phyloP scores from a whole-genome alignment of 2,329 filamentous ascomycete species.

The Fusarium lyarnte region DNA sequence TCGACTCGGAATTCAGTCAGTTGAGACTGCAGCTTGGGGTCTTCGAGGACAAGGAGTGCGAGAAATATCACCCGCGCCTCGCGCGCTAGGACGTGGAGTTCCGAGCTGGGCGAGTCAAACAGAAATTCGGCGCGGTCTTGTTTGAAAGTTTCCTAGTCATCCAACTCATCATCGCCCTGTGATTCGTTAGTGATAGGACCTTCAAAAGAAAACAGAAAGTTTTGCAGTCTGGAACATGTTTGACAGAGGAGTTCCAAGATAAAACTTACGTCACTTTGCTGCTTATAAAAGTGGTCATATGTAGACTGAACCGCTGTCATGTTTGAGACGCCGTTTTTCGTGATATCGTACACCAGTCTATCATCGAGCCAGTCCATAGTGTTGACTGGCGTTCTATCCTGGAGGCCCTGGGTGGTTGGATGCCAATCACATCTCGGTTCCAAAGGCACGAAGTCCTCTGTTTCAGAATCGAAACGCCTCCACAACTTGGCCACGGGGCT shows the following conservation, averaged over 20 bases:
- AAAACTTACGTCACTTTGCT: no score
- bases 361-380: not conserved
- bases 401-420: rapidly evolving
- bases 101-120: rapidly evolving
- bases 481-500: not conserved
- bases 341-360: not conserved
- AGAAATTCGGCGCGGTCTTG: not conserved
- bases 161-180: no score
- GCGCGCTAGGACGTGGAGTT: not conserved
- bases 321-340: not conserved
- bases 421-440: not conserved
- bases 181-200: no score
- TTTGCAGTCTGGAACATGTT: no score
- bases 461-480: not conserved
- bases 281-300: not conserved
- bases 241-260: no score
- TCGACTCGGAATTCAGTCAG: not conserved
- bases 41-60: not conserved
- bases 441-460: no score
- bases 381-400: not conserved
- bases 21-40: not conserved
- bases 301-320: not conserved
- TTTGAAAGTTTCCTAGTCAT: not conserved
- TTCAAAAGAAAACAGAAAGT: no score
- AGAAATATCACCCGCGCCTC: rapidly evolving